phyloP scores from a whole-genome alignment of 2,329 filamentous ascomycete genomes.

The Hawksworthiomyces lignivorus region DNA sequence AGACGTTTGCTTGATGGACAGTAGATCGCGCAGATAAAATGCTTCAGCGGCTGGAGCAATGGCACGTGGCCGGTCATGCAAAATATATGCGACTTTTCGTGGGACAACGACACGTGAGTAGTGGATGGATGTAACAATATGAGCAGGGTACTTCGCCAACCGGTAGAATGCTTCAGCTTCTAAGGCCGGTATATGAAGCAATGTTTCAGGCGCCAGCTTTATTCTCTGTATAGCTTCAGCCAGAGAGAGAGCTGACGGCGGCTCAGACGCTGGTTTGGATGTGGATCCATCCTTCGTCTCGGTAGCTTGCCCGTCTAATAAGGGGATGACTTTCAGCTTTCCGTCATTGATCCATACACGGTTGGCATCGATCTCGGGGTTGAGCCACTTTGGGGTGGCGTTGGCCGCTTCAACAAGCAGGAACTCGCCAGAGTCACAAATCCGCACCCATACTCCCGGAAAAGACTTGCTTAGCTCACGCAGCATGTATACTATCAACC shows the following conservation, averaged over 20 bases:
- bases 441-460: constrained; percentile 68
- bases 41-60: constrained; percentile 80
- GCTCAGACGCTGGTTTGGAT: constrained; percentile 22
- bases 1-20: constrained; percentile 59
- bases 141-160: constrained; percentile 71
- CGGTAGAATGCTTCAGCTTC: constrained; percentile 90
- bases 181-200: constrained; percentile 66
- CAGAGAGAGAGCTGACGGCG: constrained; percentile 48
- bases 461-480: constrained; percentile 70
- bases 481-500: constrained; percentile 87
- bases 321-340: constrained; percentile 12
- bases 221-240: constrained; percentile 58
- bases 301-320: background rate
- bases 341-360: constrained; percentile 83
- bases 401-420: constrained; percentile 89
- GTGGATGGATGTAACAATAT: constrained; percentile 70
- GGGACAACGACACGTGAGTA: constrained; percentile 67
- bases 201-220: constrained; percentile 41
- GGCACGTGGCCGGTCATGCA: constrained; percentile 66
- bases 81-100: constrained; percentile 69
- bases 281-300: background rate
- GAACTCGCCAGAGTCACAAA: constrained; percentile 87
- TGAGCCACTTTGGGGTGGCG: constrained; percentile 81
- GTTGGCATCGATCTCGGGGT: constrained; percentile 80
- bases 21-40: constrained; percentile 84